Evolutionary conservation across 1,284 basidiomycete species (phyloP).

Genomic region (Taiwanofungus camphoratus): DNA sequence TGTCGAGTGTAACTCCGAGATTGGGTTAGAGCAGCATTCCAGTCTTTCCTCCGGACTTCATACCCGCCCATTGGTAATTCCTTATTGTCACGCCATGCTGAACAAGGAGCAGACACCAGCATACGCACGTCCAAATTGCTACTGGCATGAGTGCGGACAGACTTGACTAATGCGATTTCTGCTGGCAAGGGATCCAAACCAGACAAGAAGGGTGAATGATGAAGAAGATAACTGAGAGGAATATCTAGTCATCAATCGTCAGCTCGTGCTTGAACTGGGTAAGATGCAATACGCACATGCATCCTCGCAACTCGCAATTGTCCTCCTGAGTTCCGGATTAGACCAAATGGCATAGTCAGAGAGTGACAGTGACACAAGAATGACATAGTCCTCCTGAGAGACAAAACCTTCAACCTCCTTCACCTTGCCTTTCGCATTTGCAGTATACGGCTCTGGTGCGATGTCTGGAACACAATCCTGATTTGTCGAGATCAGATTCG

Average conservation of each 20-base stretch:
- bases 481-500: not conserved
- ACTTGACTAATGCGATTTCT: constrained; percentile 48
- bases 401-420: constrained; percentile 5
- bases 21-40: constrained; percentile 25
- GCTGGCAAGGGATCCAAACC: constrained; percentile 26
- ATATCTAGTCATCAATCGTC: constrained; percentile 39
- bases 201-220: constrained; percentile 31
- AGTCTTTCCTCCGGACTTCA: constrained; percentile 52
- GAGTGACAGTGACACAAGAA: constrained; percentile 50
- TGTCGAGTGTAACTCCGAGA: constrained; percentile 31
- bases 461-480: not conserved
- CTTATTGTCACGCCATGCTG: constrained; percentile 32
- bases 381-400: constrained; percentile 39
- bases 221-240: constrained; percentile 47
- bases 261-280: constrained; percentile 6
- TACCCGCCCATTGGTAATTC: constrained; percentile 39
- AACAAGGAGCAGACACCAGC: constrained; percentile 39
- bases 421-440: constrained; percentile 16
- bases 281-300: constrained; percentile 41
- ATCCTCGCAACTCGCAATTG: constrained; percentile 37
- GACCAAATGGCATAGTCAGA: constrained; percentile 61
- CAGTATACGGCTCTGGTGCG: not conserved
- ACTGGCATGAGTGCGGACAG: constrained; percentile 40
- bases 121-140: constrained; percentile 55
- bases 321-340: constrained; percentile 45